Evolutionary conservation across 2,329 filamentous ascomycete species (phyloP).

Genomic region (Trichoderma afroharzianum): DNA sequence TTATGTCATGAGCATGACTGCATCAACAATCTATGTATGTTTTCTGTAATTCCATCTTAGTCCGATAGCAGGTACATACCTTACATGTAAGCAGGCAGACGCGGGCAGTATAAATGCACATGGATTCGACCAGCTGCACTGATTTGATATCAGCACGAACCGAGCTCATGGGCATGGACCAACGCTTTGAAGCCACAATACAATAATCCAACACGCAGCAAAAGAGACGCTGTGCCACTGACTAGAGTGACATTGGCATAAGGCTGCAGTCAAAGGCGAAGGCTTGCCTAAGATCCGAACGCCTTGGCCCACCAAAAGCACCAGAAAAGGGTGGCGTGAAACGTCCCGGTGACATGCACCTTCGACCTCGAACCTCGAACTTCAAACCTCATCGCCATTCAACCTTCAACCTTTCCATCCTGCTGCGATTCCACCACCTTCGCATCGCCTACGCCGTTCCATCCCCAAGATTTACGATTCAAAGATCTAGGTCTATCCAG

Average conservation of each 20-base stretch:
- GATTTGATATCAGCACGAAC: background rate
- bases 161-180: background rate
- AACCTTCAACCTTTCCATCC: background rate
- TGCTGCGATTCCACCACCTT: background rate
- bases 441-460: background rate
- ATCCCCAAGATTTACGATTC: background rate
- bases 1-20: background rate
- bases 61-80: background rate
- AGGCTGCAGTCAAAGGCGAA: background rate
- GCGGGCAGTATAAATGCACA: background rate
- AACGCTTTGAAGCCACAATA: background rate
- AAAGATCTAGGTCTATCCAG: background rate
- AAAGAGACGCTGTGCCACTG: background rate
- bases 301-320: background rate
- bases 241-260: background rate
- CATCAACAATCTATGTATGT: background rate
- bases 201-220: background rate
- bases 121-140: background rate
- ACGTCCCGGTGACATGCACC: conserved; percentile 11
- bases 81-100: background rate
- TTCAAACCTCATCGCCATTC: background rate
- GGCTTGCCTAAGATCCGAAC: background rate
- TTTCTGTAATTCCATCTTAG: background rate
- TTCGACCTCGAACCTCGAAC: background rate
- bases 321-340: conserved; percentile 11